Conservation (phyloP, 768 basidiomycete genomes). For the Amanita fuliginea region DNA sequence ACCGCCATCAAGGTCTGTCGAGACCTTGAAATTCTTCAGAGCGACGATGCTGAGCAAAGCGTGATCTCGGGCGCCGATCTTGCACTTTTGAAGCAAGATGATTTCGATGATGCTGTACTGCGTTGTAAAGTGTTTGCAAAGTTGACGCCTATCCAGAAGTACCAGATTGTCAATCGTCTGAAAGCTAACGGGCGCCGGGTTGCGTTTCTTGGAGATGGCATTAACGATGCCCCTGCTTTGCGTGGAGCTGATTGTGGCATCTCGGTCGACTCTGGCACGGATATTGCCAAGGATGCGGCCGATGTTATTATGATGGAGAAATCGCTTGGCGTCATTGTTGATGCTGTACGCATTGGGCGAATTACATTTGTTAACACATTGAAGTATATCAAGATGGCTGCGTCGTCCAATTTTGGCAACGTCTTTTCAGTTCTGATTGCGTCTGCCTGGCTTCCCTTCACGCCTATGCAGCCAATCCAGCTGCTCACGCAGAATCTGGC, state of each 20-base stretch:
- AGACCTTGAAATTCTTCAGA: background rate
- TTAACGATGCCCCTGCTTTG: constrained; percentile 2
- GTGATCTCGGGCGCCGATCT: constrained; percentile 7
- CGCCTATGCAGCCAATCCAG: constrained; percentile 24
- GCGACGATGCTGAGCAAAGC: background rate
- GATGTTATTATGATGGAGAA: constrained; percentile 25
- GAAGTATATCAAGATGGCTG: constrained; percentile 27
- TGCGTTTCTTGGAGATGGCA: constrained; percentile 1
- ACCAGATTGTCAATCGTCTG: constrained; percentile 1
- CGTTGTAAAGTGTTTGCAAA: constrained; percentile 5
- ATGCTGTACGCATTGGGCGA: constrained; percentile 14
- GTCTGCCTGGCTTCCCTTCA: constrained; percentile 25
- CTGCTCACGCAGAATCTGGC: constrained; percentile 22
- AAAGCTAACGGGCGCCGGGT: background rate
- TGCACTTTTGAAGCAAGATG: constrained; percentile 11
- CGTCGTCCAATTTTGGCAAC: constrained; percentile 19
- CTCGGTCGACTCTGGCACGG: constrained; percentile 11
- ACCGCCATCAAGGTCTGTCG: no score
- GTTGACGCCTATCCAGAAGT: constrained; percentile 6
- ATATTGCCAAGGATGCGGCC: constrained; percentile 27
- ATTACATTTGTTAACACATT: constrained; percentile 12
- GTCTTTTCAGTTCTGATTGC: constrained; percentile 14
- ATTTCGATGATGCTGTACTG: background rate
- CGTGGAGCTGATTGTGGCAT: constrained; percentile 9
- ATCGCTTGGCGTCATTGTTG: constrained; percentile 20